phyloP scores from a whole-genome alignment of 179 eudicot genomes.

The Silene vulgaris region DNA sequence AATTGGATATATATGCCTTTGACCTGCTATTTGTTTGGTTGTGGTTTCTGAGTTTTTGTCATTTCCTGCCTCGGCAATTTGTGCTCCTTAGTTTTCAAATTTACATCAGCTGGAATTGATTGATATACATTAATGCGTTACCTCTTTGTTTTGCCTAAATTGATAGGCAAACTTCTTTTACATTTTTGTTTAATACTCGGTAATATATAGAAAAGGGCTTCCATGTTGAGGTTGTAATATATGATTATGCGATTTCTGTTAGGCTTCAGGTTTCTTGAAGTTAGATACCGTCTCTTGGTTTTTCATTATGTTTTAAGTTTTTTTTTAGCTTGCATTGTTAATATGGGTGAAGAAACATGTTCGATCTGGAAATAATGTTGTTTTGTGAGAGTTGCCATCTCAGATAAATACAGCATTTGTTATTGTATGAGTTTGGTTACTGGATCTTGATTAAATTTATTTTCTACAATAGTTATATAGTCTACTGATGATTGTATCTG shows the following conservation, averaged over 20 bases:
- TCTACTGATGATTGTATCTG: slow-evolving; percentile 8
- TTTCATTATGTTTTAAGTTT: too few species aligned
- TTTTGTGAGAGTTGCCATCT: not conserved
- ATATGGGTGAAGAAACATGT: not conserved
- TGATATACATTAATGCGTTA: not conserved
- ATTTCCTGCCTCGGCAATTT: not conserved
- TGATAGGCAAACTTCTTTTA: not conserved
- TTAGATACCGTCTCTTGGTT: too few species aligned
- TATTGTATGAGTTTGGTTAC: not conserved
- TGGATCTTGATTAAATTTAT: not conserved
- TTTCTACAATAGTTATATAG: not conserved
- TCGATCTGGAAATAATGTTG: not conserved
- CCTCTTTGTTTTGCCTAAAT: not conserved
- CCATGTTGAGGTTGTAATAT: not conserved
- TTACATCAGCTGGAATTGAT: not conserved
- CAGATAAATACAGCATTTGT: not conserved
- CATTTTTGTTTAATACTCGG: too few species aligned
- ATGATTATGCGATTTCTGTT: not conserved
- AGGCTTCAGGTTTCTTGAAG: not conserved
- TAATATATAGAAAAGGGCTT: too few species aligned
- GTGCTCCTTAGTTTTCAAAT: not conserved
- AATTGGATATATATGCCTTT: not conserved
- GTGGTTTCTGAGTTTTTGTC: slow-evolving; percentile 1
- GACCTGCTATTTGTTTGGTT: slow-evolving; percentile 9
- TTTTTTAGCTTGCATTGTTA: not conserved